A percentile compares a stretch with the other conserved stretches of the same genome.
phyloP scores from a whole-genome alignment of 306 rosid species.

The Rubus parviflorus region DNA sequence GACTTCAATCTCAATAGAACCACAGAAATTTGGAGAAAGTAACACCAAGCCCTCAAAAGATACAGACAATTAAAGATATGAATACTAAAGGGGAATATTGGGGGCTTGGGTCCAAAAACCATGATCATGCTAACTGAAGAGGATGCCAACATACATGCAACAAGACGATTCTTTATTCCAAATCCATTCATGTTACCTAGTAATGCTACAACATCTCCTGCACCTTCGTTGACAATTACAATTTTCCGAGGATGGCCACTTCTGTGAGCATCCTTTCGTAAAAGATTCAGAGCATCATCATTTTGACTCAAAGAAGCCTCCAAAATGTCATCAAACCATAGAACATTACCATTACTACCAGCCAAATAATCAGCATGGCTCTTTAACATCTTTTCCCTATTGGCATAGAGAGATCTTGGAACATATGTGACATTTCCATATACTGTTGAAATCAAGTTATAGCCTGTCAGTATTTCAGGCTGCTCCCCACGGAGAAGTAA shows the following conservation, averaged over 20 bases:
- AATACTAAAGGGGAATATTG: background rate
- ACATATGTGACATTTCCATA: conserved; percentile 81
- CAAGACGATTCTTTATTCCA: conserved; percentile 15
- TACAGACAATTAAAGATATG: background rate
- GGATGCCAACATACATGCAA: conserved; percentile 12
- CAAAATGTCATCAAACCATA: conserved; percentile 61
- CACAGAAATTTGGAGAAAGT: background rate
- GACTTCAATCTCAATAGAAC: background rate
- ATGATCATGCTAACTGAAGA: background rate
- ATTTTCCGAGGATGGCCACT: conserved; percentile 50
- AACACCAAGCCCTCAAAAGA: conserved; percentile 12
- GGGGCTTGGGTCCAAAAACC: background rate
- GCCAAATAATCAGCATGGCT: conserved; percentile 63
- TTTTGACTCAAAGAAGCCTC: conserved; percentile 41
- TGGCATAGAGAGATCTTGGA: conserved; percentile 69
- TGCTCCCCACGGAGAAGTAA: conserved; percentile 92
- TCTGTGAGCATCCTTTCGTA: conserved; percentile 40
- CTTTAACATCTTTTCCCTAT: conserved; percentile 66
- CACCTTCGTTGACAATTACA: conserved; percentile 82
- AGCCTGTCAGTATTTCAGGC: conserved; percentile 83
- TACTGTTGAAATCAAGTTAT: conserved; percentile 83
- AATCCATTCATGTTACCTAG: conserved; percentile 61
- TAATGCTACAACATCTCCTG: conserved; percentile 86
- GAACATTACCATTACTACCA: conserved; percentile 47
- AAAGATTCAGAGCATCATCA: conserved; percentile 24